These are phyloP conservation scores for Brassica incana DNA, from an alignment of 345 rosid genomes.

Conservation along the genomic window DNA sequence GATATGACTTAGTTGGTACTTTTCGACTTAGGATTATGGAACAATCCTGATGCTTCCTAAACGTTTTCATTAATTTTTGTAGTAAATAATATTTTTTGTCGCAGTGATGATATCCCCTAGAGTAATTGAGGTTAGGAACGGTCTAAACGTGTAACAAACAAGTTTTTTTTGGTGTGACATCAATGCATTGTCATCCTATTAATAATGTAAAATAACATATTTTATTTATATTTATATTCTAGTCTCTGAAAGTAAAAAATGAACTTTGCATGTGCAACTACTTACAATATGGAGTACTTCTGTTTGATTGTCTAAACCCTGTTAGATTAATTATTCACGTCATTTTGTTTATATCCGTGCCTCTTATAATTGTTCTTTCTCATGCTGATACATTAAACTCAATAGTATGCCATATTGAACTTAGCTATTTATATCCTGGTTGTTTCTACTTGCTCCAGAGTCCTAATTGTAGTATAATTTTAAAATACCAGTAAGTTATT, in stretches of 20 bases:
- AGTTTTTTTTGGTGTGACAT: no score
- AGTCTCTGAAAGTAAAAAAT: neutral
- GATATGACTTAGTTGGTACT: no score
- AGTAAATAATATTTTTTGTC: no score
- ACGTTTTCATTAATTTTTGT: no score
- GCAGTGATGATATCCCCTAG: no score
- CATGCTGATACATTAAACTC: neutral
- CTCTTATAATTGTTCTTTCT: conserved; percentile 4
- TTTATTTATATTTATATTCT: neutral
- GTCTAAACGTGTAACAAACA: no score
- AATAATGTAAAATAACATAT: no score
- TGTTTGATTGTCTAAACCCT: conserved; percentile 2
- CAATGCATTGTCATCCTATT: no score
- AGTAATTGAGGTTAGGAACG: no score
- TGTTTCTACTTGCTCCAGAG: neutral
- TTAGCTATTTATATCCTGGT: neutral
- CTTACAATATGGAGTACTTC: neutral
- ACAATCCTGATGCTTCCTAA: no score
- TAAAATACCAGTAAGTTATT: conserved; percentile 6
- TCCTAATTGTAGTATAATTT: neutral
- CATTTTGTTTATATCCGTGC: neutral
- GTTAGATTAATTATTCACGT: neutral
- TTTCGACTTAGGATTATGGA: no score
- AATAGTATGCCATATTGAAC: neutral
- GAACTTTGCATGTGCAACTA: neutral